Evolutionary conservation across 495 filamentous ascomycete species (phyloP).

Genomic region (Gamarada debralockiae): DNA sequence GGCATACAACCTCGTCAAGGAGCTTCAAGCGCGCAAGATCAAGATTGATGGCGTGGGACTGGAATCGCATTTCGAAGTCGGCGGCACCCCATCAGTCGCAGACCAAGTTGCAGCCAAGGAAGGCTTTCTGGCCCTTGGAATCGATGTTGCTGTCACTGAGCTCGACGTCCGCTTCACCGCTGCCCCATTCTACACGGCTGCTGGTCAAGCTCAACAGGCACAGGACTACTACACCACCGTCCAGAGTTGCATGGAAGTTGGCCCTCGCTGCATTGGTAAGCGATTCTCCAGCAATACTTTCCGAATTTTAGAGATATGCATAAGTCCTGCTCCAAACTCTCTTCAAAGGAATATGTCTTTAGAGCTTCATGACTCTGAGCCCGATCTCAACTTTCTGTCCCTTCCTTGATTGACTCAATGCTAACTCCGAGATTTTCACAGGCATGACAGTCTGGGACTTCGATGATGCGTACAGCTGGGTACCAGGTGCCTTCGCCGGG

Average conservation of each 20-base stretch:
- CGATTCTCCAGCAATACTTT: no score
- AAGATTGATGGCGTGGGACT: constrained; percentile 64
- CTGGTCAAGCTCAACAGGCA: constrained; percentile 50
- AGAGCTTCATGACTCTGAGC: no score
- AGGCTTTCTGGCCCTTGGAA: constrained; percentile 43
- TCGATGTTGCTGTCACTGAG: constrained; percentile 61
- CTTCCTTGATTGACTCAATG: no score
- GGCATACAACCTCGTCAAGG: constrained; percentile 43
- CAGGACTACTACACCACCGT: constrained; percentile 49
- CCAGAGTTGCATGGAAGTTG: constrained; percentile 52
- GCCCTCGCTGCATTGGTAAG: constrained; percentile 51
- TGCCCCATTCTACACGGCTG: constrained; percentile 32
- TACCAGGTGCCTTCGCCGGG: constrained; percentile 51
- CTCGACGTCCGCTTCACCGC: constrained; percentile 52
- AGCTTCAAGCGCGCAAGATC: constrained; percentile 46
- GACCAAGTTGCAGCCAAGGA: constrained; percentile 45
- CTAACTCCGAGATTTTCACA: no score
- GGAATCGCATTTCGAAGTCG: constrained; percentile 58
- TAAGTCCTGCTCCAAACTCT: no score
- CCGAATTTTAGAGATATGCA: no score
- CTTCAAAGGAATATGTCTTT: no score
- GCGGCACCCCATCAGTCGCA: constrained; percentile 42
- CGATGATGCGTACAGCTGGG: constrained; percentile 52
- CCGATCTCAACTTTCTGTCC: no score
- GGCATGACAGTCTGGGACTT: constrained; percentile 62